A percentile compares a stretch with the other conserved stretches of the same genome.
Evolutionary conservation across 78 protist genomes (phyloP).

Genomic region (Dictyostelium intermedium): DNA sequence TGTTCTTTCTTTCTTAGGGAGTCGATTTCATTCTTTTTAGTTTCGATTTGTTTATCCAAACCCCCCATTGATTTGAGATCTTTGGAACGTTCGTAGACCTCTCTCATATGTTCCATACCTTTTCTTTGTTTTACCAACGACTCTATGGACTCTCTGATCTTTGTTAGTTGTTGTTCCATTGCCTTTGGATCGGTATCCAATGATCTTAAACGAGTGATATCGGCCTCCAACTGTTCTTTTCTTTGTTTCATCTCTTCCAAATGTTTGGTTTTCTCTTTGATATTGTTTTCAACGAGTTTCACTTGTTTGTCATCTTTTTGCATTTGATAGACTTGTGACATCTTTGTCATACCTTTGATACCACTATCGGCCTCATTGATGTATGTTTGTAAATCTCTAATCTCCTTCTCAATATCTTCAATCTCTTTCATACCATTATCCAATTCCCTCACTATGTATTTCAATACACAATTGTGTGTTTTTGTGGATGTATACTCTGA

Average conservation of each 20-base stretch:
- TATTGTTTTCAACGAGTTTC: background rate
- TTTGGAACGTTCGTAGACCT: slow-evolving; percentile 56
- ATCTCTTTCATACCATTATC: slow-evolving; percentile 33
- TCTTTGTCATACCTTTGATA: slow-evolving; percentile 51
- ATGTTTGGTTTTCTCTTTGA: slow-evolving; percentile 56
- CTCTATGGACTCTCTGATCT: slow-evolving; percentile 46
- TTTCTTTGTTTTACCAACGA: slow-evolving; percentile 34
- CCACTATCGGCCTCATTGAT: slow-evolving; percentile 36
- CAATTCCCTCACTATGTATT: slow-evolving; percentile 30
- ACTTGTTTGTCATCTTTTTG: slow-evolving; percentile 56
- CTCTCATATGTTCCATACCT: slow-evolving; percentile 76
- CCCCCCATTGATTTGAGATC: slow-evolving; percentile 47
- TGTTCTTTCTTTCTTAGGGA: slow-evolving; percentile 42
- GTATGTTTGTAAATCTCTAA: background rate
- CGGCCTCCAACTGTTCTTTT: background rate
- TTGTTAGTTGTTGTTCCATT: slow-evolving; percentile 7
- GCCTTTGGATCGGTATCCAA: slow-evolving; percentile 48
- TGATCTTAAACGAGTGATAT: background rate
- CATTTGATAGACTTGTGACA: slow-evolving; percentile 46
- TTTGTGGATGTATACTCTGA: slow-evolving; percentile 11
- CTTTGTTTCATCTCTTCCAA: slow-evolving; percentile 12
- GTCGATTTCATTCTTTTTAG: slow-evolving; percentile 52
- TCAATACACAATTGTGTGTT: slow-evolving; percentile 10
- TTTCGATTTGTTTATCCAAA: slow-evolving; percentile 62
- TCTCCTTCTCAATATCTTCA: slow-evolving; percentile 54